Evolutionary conservation across 2,329 filamentous ascomycete genomes (phyloP).

Genomic region (Aspergillus fumigatiaffinis): DNA sequence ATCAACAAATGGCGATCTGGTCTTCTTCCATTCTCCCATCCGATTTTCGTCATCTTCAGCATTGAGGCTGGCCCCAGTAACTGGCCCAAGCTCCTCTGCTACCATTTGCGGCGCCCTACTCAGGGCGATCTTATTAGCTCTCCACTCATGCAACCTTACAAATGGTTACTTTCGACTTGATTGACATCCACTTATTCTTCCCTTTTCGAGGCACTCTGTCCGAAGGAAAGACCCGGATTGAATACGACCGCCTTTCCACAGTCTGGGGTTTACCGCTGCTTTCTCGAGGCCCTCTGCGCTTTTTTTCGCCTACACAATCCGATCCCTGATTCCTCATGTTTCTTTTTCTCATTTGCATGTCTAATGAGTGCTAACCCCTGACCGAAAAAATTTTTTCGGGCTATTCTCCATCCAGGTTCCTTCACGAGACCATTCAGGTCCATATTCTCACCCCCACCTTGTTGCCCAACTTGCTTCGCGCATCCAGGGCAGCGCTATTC

Average conservation of each 20-base stretch:
- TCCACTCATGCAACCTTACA: conserved; percentile 4
- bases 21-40: background rate
- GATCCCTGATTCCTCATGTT: conserved; percentile 4
- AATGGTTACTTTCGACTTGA: conserved; percentile 3
- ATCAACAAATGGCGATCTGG: background rate
- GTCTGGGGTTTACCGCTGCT: conserved; percentile 11
- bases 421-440: conserved; percentile 51
- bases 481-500: conserved; percentile 74
- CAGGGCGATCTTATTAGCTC: conserved; percentile 28
- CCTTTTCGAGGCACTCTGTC: background rate
- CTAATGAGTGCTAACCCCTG: conserved; percentile 1
- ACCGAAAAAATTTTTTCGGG: conserved; percentile 1
- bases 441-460: conserved; percentile 61
- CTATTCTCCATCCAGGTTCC: conserved; percentile 33
- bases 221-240: background rate
- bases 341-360: conserved; percentile 6
- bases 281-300: background rate
- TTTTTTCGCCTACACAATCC: conserved; percentile 8
- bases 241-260: conserved; percentile 16
- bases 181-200: background rate
- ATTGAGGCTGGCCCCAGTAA: conserved; percentile 14
- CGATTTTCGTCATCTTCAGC: conserved; percentile 16
- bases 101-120: conserved; percentile 11
- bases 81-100: conserved; percentile 31
- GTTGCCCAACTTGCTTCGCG: conserved; percentile 56